Base-by-base conservation (phyloP, 164 flowering plant genomes). In the Amborella trichopoda region DNA sequence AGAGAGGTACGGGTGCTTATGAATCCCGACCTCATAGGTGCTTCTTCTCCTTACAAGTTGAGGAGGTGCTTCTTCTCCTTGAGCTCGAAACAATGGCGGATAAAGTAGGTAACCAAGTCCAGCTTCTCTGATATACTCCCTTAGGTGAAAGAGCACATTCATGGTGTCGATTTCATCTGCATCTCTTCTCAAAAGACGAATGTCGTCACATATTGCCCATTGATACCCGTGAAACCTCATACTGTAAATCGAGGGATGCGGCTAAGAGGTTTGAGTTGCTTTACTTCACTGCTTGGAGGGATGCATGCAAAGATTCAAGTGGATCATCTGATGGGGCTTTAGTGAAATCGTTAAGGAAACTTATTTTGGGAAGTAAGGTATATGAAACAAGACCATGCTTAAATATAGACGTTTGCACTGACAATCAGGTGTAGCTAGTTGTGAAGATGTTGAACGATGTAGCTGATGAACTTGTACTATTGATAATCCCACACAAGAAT, bases 241-340 rank as follows among this genome's bases (percentile, higher is more conserved):
- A 83, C 44, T 40, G 44, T 39, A 80, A 88, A 59, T 72, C 89
- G 50, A 81, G 69, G 56, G 55, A 44, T 51, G 77, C 77, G 25
- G 93, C 93, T 28, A 81, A 82, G 55, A 48, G 60, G 22, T 84
- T 76, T 49, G 87, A 78, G 74, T 46, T 82, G 11, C 52, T 88
- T 26, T 89, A 84, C 77, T 76, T 88, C 52, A 77, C 83, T 5
- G 69, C 82, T 34, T 88, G 93, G 97, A 77, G 60, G 60, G 60
- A 69, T 44, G 58, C 72, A 21, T 78, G 75, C 55, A 61, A 46
- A 50, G 64, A 66, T 24, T 56, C 79, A 8, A 58, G 53, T 36
- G 47, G 46, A 26, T 61, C 45, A 21, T 49, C 38, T 24, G 77
- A 73, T 22, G 88, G 77, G 12, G 68, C 63, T 46, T 49, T 84